Evolutionary conservation across 176 grass and related monocot species (phyloP), one percentile per base, ranked within the genome.

Genomic region (Tuctoria greenei): DNA sequence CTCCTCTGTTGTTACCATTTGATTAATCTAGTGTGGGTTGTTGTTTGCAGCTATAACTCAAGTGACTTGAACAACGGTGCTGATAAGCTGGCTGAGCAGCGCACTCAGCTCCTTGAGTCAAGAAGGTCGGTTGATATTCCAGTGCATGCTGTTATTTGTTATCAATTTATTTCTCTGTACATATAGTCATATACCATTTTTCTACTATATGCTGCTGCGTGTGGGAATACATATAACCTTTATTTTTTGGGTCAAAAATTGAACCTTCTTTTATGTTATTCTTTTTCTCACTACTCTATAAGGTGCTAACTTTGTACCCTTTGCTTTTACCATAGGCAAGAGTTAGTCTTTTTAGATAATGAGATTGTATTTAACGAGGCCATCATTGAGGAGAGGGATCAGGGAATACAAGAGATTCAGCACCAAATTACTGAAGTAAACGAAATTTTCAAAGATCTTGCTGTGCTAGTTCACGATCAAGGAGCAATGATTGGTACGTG

Each of bases 381-480:
- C 34, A 87, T 96, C 35, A 96, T 96, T 38, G 93, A 96, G 63
- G 93, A 96, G 90, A 96, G 93, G 79, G 90, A 96, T 25, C 93
- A 92, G 67, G 93, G 93, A 54, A 92, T 96, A 61, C 90, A 96
- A 69, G 93, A 96, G 41, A 96, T 96, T 83, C 93, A 96, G 52
- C 79, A 96, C 20, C 90, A 96, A 78, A 92, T 96, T 37, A 76
- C 84, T 79, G 84, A 96, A 86, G 93, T 96, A 78, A 96, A 90
- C 2, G 93, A 96, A 77, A 96, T 96, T 39, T 96, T 96, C 52
- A 96, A 96, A 83, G 93, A 96, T 79, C 93, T 96, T 77, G 93
- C 93, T 76, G 89, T 96, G 71, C 87, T 96, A 73, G 93, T 92
- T 31, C 93, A 96, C 66, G 93, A 96, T 78, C 93, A 96, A 88